Percentiles rank a stretch among this genome's conserved stretches.
Conservation (phyloP, 495 filamentous ascomycete genomes). For the Pyronema domesticum region DNA sequence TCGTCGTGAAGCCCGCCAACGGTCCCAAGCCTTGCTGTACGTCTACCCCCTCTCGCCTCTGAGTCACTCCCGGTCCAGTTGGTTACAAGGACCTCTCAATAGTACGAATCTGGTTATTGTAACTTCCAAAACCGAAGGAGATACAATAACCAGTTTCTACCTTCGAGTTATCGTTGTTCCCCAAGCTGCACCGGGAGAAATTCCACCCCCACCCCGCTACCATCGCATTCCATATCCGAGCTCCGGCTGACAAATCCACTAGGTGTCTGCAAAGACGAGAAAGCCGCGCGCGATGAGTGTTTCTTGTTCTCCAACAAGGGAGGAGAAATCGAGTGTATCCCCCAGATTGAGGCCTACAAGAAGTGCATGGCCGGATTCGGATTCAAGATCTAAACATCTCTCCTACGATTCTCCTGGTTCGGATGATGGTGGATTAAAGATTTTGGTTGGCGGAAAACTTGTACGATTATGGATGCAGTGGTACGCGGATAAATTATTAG, state of each 20-base stretch:
- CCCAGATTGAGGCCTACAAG: conserved; percentile 68
- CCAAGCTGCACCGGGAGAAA: no score
- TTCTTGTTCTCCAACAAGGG: conserved; percentile 83
- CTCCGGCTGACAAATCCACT: background rate
- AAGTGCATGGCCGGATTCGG: conserved; percentile 86
- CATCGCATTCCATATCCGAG: background rate
- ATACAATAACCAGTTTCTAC: no score
- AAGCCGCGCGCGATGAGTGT: conserved; percentile 82
- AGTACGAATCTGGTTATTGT: no score
- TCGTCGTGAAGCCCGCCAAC: conserved; percentile 8
- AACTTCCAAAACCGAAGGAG: no score
- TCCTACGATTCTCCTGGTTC: conserved; percentile 27
- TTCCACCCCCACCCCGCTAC: background rate
- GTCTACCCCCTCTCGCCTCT: no score
- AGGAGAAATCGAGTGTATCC: conserved; percentile 56
- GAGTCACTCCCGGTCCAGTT: background rate
- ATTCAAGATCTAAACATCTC: conserved; percentile 40
- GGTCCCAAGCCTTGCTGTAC: conserved; percentile 22
- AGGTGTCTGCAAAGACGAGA: conserved; percentile 88
- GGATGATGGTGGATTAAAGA: background rate
- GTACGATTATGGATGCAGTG: background rate
- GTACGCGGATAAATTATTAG: background rate
- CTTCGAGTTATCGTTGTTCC: no score
- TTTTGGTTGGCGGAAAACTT: background rate
- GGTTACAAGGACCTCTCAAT: background rate